Evolutionary conservation across 1,139 yeast genomes (phyloP).

Genomic region (Scheffersomyces insectosa): DNA sequence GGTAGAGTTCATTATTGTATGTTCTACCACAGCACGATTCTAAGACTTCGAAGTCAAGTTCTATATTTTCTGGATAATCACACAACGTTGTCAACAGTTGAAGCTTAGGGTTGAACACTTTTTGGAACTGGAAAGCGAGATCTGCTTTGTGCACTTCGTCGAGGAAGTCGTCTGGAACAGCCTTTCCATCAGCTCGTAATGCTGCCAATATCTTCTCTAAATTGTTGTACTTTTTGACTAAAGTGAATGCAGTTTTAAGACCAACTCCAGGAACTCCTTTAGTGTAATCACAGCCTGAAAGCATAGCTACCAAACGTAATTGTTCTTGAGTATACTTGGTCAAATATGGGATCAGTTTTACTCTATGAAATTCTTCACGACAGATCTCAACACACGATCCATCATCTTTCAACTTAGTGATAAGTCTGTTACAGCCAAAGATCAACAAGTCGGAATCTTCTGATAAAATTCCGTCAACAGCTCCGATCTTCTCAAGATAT

Average conservation of each 20-base stretch:
- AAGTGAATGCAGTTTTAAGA: conserved; percentile 67
- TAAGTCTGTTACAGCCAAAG: conserved; percentile 76
- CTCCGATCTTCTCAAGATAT: conserved; percentile 71
- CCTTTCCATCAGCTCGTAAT: conserved; percentile 64
- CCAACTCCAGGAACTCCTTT: conserved; percentile 85
- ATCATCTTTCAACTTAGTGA: conserved; percentile 78
- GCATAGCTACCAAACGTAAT: conserved; percentile 74
- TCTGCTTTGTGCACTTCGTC: conserved; percentile 67
- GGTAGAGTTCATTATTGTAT: conserved; percentile 48
- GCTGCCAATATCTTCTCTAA: conserved; percentile 59
- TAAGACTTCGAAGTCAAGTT: conserved; percentile 35
- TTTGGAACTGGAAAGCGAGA: conserved; percentile 80
- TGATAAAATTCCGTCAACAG: conserved; percentile 83
- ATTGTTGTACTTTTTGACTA: conserved; percentile 53
- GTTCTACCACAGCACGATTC: conserved; percentile 67
- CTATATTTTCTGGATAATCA: conserved; percentile 48
- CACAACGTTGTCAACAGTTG: conserved; percentile 56
- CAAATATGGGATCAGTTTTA: conserved; percentile 48
- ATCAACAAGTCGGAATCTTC: conserved; percentile 93
- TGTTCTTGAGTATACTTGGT: conserved; percentile 54
- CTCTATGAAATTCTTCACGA: conserved; percentile 50
- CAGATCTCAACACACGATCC: conserved; percentile 75
- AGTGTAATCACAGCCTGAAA: conserved; percentile 96
- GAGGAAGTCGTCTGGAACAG: conserved; percentile 58
- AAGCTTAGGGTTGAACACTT: conserved; percentile 73